phyloP scores from a whole-genome alignment of 495 filamentous ascomycete species.

The Aspergillus steynii region DNA sequence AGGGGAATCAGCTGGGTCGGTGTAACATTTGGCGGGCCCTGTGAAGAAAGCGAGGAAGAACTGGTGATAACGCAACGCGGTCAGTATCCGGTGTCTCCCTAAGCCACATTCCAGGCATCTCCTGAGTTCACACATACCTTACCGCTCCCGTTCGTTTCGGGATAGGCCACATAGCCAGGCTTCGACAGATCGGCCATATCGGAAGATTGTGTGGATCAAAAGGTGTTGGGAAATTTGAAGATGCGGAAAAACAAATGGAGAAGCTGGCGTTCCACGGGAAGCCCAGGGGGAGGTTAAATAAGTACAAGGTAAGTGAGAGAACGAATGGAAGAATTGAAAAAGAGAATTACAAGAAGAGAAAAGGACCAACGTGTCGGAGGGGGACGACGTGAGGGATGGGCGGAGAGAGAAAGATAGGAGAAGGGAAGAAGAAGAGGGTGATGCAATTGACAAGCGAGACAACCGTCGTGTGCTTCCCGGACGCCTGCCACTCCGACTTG shows the following conservation, averaged over 20 bases:
- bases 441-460: slow-evolving; percentile 32
- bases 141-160: slow-evolving; percentile 39
- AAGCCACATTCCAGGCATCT: slow-evolving; percentile 17
- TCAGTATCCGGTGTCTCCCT: neutral
- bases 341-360: slow-evolving; percentile 21
- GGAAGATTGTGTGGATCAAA: slow-evolving; percentile 7
- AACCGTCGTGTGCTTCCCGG: slow-evolving; percentile 22
- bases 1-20: slow-evolving; percentile 21
- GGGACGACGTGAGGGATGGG: slow-evolving; percentile 24
- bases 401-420: slow-evolving; percentile 27
- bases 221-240: neutral
- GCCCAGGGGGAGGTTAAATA: neutral
- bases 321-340: slow-evolving; percentile 16
- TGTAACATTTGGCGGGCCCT: slow-evolving; percentile 9
- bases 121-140: slow-evolving; percentile 37
- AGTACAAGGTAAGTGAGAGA: slow-evolving; percentile 1
- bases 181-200: slow-evolving; percentile 22
- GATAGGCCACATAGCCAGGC: slow-evolving; percentile 40
- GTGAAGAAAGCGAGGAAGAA: neutral
- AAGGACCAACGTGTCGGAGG: slow-evolving; percentile 12
- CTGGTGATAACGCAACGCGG: slow-evolving; percentile 1
- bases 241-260: slow-evolving; percentile 1
- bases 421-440: slow-evolving; percentile 35
- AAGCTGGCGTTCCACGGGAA: neutral
- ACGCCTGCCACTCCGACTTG: neutral